phyloP scores from a whole-genome alignment of 257 asterid genomes.

The Ehretia macrophylla region DNA sequence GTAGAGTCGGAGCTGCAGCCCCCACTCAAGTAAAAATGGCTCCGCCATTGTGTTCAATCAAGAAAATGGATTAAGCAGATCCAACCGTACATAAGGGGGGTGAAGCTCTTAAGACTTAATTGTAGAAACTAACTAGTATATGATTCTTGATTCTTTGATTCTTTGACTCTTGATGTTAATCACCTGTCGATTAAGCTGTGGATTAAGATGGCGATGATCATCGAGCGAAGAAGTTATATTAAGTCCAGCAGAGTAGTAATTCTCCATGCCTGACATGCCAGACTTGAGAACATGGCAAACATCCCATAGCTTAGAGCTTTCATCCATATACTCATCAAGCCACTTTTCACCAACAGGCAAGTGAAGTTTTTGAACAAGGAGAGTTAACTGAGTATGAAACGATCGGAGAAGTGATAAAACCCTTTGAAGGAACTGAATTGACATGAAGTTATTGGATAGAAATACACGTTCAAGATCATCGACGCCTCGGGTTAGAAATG shows the following conservation, averaged over 20 bases:
- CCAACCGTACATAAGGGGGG: too few species aligned
- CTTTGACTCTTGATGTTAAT: neutral
- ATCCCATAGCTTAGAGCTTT: constrained; percentile 90
- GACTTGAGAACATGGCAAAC: constrained; percentile 70
- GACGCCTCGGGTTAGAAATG: constrained; percentile 60
- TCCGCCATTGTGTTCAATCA: too few species aligned
- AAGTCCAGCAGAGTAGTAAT: constrained; percentile 58
- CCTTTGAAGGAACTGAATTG: constrained; percentile 74
- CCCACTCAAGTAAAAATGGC: too few species aligned
- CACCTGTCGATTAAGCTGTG: constrained; percentile 82
- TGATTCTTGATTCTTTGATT: too few species aligned
- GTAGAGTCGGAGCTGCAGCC: too few species aligned
- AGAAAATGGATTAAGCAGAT: neutral
- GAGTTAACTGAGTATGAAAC: constrained; percentile 61
- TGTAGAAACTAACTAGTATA: neutral
- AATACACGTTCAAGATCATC: constrained; percentile 77
- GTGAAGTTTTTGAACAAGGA: constrained; percentile 72
- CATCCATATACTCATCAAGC: constrained; percentile 97
- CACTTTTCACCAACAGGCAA: constrained; percentile 87
- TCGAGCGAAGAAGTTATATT: constrained; percentile 60
- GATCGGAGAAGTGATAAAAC: constrained; percentile 67
- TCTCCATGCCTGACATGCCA: constrained; percentile 77
- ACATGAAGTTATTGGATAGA: constrained; percentile 67
- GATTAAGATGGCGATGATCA: constrained; percentile 49
- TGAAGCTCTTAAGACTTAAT: neutral